Evolutionary conservation across 805 yeast species (phyloP).

Genomic region (Yamadazyma akitaensis): DNA sequence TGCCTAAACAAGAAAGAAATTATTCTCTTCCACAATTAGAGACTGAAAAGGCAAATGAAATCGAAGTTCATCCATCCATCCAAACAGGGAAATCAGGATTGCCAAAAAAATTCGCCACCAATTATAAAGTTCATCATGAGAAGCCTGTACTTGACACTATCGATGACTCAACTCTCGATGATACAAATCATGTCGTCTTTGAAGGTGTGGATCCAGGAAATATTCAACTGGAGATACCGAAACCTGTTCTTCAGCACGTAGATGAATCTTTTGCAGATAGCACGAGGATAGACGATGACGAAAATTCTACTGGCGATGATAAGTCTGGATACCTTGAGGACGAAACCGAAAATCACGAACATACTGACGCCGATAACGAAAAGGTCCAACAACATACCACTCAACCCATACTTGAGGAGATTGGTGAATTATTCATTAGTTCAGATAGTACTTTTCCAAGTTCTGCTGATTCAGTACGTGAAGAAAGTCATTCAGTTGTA

Average conservation of each 20-base stretch:
- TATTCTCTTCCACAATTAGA: background rate
- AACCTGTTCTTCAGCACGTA: background rate
- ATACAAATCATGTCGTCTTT: background rate
- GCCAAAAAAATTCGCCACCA: too few species aligned
- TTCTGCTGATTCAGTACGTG: too few species aligned
- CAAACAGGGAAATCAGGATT: background rate
- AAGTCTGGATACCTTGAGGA: too few species aligned
- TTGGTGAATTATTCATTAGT: background rate
- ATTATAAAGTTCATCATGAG: background rate
- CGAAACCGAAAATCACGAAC: background rate
- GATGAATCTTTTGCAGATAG: background rate
- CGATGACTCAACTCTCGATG: background rate
- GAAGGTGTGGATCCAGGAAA: background rate
- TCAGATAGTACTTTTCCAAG: too few species aligned
- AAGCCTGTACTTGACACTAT: constrained; percentile 1
- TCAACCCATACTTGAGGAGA: background rate
- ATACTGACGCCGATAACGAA: background rate
- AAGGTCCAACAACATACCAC: background rate
- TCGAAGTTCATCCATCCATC: background rate
- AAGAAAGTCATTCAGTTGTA: too few species aligned
- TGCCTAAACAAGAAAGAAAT: background rate
- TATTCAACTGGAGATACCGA: background rate
- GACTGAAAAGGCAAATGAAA: too few species aligned
- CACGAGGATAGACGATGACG: background rate
- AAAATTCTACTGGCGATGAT: too few species aligned